Evolutionary conservation across 2,329 filamentous ascomycete species (phyloP).

Genomic region (Arthrobotrys musiformis): DNA sequence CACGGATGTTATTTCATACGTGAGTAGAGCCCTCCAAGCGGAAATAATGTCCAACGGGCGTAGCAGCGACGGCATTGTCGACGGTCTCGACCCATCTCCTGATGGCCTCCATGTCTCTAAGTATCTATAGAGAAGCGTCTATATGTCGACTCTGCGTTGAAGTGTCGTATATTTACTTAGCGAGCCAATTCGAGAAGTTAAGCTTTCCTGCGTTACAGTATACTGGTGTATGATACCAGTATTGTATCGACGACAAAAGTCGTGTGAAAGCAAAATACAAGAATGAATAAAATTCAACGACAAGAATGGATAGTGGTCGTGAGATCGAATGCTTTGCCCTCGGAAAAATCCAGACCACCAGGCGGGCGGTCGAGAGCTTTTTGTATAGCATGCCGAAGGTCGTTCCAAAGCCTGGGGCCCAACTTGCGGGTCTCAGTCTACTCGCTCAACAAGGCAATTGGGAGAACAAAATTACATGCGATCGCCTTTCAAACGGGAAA

Average conservation of each 20-base stretch:
- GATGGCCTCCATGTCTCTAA: slow-evolving; percentile 40
- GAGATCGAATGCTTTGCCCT: slow-evolving; percentile 21
- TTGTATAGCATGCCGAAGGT: slow-evolving; percentile 42
- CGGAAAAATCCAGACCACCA: slow-evolving; percentile 19
- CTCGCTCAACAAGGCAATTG: slow-evolving; percentile 49
- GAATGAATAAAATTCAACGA: slow-evolving; percentile 25
- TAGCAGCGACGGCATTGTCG: slow-evolving; percentile 72
- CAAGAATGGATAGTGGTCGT: slow-evolving; percentile 24
- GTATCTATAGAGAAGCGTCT: neutral
- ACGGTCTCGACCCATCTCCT: slow-evolving; percentile 63
- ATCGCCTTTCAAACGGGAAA: slow-evolving; percentile 41
- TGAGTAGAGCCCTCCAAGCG: slow-evolving; percentile 83
- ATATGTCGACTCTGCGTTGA: slow-evolving; percentile 11
- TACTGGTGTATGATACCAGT: neutral
- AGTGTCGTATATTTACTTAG: slow-evolving; percentile 34
- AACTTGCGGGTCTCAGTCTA: slow-evolving; percentile 39
- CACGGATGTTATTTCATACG: slow-evolving; percentile 58
- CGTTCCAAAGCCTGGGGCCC: slow-evolving; percentile 10
- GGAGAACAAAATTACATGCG: slow-evolving; percentile 19
- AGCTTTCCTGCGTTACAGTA: neutral
- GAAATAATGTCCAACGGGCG: slow-evolving; percentile 77
- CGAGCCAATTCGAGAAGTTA: slow-evolving; percentile 11
- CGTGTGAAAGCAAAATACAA: neutral
- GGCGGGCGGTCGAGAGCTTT: slow-evolving; percentile 54
- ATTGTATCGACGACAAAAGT: neutral